These are phyloP conservation scores for Cercophora scortea DNA, from an alignment of 495 filamentous ascomycete species.

Conservation along the genomic window DNA sequence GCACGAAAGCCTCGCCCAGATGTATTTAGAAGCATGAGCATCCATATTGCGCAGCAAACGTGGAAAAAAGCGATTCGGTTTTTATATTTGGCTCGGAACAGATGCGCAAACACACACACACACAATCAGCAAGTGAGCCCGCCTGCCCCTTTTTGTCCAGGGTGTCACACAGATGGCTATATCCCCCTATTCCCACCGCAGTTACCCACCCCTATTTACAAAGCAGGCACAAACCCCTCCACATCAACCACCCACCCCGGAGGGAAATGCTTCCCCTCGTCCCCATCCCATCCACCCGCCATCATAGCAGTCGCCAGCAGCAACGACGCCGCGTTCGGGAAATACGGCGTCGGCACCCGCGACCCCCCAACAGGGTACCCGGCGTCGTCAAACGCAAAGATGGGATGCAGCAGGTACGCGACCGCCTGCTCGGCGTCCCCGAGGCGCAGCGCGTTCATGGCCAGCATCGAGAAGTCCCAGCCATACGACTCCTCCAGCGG, in stretches of 20 bases:
- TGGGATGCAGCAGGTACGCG: constrained; percentile 37
- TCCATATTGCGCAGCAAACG: too few relatives aligned
- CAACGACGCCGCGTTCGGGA: constrained; percentile 40
- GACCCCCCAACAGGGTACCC: constrained; percentile 44
- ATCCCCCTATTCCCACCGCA: too few relatives aligned
- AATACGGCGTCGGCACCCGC: constrained; percentile 49
- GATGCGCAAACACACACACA: too few relatives aligned
- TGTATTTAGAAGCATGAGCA: constrained; percentile 1
- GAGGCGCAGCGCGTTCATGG: constrained; percentile 43
- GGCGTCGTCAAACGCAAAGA: constrained; percentile 43
- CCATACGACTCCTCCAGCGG: constrained; percentile 41
- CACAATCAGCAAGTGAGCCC: too few relatives aligned
- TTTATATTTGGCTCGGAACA: too few relatives aligned
- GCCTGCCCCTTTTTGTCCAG: too few relatives aligned
- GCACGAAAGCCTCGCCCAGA: neutral
- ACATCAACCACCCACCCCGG: constrained; percentile 35
- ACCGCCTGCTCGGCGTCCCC: constrained; percentile 39
- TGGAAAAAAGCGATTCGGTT: too few relatives aligned
- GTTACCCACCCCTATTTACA: constrained; percentile 6
- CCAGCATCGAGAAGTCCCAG: constrained; percentile 49
- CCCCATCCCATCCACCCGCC: constrained; percentile 46
- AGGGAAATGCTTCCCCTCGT: constrained; percentile 35
- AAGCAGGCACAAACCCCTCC: constrained; percentile 36
- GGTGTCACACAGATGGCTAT: too few relatives aligned
- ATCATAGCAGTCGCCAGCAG: constrained; percentile 48